Conservation (phyloP, 805 yeast genomes). For the Myxozyma vanderwaltii region DNA sequence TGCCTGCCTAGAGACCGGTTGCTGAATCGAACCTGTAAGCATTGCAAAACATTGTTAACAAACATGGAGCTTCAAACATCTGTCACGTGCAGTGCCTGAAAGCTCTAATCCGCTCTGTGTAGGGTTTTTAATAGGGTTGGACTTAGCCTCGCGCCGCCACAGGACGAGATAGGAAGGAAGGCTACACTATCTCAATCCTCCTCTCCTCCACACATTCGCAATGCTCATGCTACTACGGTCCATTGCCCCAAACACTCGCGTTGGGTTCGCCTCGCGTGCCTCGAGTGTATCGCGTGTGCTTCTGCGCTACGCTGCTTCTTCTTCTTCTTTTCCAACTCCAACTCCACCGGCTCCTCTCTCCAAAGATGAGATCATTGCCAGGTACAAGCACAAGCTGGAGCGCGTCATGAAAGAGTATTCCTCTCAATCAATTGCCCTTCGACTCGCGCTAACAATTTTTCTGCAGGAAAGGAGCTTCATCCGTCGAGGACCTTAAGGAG, state of each 20-base stretch:
- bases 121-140: too few species aligned
- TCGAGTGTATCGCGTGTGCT: not conserved
- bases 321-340: not conserved
- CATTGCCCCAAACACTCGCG: not conserved
- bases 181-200: too few species aligned
- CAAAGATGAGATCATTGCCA: conserved; percentile 40
- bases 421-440: not conserved
- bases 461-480: conserved; percentile 45
- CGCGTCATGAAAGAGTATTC: conserved; percentile 35
- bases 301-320: not conserved
- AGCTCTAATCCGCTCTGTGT: too few species aligned
- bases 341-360: conserved; percentile 4
- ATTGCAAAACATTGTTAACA: too few species aligned
- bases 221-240: not conserved
- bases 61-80: too few species aligned
- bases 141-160: too few species aligned
- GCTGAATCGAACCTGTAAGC: not conserved
- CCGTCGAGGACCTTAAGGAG: conserved; percentile 62
- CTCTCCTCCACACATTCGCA: too few species aligned
- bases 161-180: too few species aligned
- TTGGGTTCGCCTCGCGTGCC: too few species aligned
- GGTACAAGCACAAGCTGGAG: conserved; percentile 49
- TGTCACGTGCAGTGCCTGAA: too few species aligned
- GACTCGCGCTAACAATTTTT: not conserved
- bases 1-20: not conserved